These are phyloP conservation scores for Phytophthora pseudosyringae DNA, from an alignment of 352 stramenopile species.

Conservation along the genomic window DNA sequence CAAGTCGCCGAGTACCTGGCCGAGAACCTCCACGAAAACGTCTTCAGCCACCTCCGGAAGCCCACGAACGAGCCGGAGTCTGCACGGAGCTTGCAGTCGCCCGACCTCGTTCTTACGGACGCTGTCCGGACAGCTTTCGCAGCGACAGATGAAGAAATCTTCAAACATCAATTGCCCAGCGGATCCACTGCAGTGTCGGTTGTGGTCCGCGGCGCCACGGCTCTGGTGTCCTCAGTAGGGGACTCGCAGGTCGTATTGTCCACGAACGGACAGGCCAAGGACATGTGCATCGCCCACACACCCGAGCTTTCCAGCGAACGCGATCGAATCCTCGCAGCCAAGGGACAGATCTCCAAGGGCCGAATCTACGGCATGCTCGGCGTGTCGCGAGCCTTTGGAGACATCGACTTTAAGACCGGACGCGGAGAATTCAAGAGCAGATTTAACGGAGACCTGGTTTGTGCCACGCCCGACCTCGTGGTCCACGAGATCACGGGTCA, in stretches of 20 bases:
- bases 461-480: conserved; percentile 71
- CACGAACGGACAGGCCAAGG: conserved; percentile 54
- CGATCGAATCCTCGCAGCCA: conserved; percentile 80
- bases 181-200: conserved; percentile 77
- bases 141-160: conserved; percentile 76
- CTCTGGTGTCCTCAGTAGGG: conserved; percentile 72
- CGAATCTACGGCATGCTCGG: conserved; percentile 86
- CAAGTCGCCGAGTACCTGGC: conserved; percentile 75
- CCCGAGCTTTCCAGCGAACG: conserved; percentile 73
- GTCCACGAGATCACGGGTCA: conserved; percentile 54
- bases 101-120: conserved; percentile 34
- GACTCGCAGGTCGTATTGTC: conserved; percentile 86
- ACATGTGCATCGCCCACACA: conserved; percentile 76
- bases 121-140: conserved; percentile 57
- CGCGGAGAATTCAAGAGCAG: conserved; percentile 80
- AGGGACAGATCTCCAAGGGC: conserved; percentile 84
- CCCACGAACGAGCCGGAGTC: conserved; percentile 36
- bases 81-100: conserved; percentile 25
- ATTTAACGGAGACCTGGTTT: conserved; percentile 86
- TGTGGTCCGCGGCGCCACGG: conserved; percentile 56
- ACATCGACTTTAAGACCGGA: conserved; percentile 89
- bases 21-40: conserved; percentile 60
- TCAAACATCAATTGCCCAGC: conserved; percentile 70
- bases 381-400: conserved; percentile 84
- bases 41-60: conserved; percentile 58